A percentile compares a stretch with the other conserved stretches of the same genome.
Evolutionary conservation across 108 stramenopile species (phyloP).

Genomic region (Stephanodiscus triporus): DNA sequence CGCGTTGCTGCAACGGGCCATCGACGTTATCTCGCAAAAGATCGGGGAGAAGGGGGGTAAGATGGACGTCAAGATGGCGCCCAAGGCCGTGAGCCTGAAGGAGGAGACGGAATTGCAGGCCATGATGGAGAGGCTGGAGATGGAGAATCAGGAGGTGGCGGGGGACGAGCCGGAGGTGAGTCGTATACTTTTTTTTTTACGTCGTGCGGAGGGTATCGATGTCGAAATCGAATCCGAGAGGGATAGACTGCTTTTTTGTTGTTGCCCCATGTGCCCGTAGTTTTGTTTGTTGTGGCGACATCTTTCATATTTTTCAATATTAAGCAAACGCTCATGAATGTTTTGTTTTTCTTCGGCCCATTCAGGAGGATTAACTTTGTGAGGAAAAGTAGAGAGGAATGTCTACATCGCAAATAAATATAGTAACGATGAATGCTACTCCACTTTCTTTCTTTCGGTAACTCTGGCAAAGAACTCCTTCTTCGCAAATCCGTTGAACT

Average conservation of each 20-base stretch:
- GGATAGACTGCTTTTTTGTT: not conserved
- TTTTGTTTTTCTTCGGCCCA: not conserved
- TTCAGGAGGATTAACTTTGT: no score
- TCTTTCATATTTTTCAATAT: no score
- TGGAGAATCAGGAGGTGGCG: slow-evolving; percentile 97
- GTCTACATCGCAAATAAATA: no score
- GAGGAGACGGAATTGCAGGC: slow-evolving; percentile 97
- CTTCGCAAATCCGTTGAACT: no score
- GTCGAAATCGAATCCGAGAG: no score
- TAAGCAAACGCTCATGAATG: no score
- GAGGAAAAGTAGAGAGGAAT: no score
- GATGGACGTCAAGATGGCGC: slow-evolving; percentile 98
- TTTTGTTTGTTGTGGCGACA: no score
- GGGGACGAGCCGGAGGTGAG: slow-evolving; percentile 94
- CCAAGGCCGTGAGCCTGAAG: slow-evolving; percentile 97
- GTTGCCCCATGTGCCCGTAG: not conserved
- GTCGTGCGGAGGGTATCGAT: no score
- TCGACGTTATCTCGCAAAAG: slow-evolving; percentile 84
- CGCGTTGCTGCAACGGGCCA: slow-evolving; percentile 86
- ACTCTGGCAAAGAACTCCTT: no score
- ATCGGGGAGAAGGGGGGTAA: slow-evolving; percentile 93
- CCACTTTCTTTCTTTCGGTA: no score
- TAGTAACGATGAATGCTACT: no score
- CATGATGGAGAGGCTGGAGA: slow-evolving; percentile 96
- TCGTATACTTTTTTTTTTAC: slow-evolving; percentile 28